Conservation (phyloP, 1,284 basidiomycete genomes). For the Filobasidium uniguttulatum region DNA sequence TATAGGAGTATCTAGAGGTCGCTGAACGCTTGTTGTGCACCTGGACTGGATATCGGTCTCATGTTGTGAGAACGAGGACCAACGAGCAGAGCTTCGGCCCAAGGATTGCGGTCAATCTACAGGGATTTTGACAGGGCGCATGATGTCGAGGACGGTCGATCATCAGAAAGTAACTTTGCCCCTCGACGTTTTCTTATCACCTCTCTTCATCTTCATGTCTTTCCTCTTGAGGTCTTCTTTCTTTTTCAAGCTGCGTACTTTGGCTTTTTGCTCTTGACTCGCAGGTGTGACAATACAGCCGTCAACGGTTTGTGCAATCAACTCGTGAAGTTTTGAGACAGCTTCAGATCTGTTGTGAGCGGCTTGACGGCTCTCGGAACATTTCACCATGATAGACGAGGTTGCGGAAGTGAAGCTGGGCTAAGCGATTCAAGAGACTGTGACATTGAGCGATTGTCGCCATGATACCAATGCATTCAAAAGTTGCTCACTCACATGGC, state of each 20-base stretch:
- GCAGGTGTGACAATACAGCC: conserved; percentile 26
- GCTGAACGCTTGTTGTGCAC: no score
- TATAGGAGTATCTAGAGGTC: no score
- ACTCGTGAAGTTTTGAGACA: conserved; percentile 20
- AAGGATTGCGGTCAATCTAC: no score
- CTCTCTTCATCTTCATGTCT: conserved; percentile 18
- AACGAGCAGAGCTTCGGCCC: no score
- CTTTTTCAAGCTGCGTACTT: conserved; percentile 20
- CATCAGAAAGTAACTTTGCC: no score
- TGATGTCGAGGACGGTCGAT: no score
- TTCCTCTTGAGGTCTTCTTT: conserved; percentile 22
- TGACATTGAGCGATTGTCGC: no score
- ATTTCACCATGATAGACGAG: conserved; percentile 25
- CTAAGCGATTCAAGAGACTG: no score
- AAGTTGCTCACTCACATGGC: conserved; percentile 19
- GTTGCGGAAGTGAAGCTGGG: conserved; percentile 27
- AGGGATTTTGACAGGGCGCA: no score
- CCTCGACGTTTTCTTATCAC: not conserved
- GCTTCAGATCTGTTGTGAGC: conserved; percentile 24
- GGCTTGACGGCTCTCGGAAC: conserved; percentile 26
- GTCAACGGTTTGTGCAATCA: conserved; percentile 20
- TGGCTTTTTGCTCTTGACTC: conserved; percentile 22
- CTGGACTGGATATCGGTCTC: no score
- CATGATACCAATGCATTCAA: no score
- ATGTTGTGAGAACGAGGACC: no score